These are phyloP conservation scores for Fomitopsis pinicola DNA, from an alignment of 1,284 basidiomycete species.

Conservation along the genomic window DNA sequence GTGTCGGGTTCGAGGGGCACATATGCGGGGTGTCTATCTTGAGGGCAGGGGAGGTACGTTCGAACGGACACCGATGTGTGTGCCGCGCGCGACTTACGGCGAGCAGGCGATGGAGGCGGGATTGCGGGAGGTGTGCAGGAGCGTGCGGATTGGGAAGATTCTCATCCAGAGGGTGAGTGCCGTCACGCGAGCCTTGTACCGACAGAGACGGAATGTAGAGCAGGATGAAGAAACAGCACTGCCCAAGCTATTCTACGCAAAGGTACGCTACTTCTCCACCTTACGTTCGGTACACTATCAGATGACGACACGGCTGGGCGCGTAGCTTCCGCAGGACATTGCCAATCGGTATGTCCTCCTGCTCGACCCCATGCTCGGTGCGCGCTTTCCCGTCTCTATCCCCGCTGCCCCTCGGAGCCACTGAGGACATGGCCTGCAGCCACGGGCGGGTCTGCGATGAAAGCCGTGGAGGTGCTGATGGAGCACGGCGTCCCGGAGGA, in stretches of 20 bases:
- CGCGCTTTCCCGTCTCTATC: conserved; percentile 17
- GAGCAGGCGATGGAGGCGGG: conserved; percentile 89
- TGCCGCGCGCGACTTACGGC: conserved; percentile 20
- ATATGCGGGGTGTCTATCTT: conserved; percentile 95
- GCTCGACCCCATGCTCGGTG: conserved; percentile 97
- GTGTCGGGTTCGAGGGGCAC: conserved; percentile 90
- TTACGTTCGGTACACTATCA: background rate
- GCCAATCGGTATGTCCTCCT: conserved; percentile 88
- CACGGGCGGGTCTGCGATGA: conserved; percentile 96
- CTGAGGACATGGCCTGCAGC: conserved; percentile 41
- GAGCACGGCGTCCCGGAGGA: conserved; percentile 87
- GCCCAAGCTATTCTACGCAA: conserved; percentile 88
- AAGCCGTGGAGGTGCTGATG: conserved; percentile 92
- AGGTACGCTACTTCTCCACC: conserved; percentile 50
- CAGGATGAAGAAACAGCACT: conserved; percentile 90
- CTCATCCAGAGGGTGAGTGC: conserved; percentile 81
- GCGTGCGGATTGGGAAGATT: conserved; percentile 90
- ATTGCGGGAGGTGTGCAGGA: conserved; percentile 89
- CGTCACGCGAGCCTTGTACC: background rate
- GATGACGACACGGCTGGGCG: background rate
- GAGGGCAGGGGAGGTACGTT: conserved; percentile 73
- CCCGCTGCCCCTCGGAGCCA: background rate
- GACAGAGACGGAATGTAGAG: background rate
- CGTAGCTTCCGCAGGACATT: conserved; percentile 90
- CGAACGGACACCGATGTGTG: background rate